Conservation (phyloP, 1,139 yeast species). For the Kurtzmaniella quercitrusa region DNA sequence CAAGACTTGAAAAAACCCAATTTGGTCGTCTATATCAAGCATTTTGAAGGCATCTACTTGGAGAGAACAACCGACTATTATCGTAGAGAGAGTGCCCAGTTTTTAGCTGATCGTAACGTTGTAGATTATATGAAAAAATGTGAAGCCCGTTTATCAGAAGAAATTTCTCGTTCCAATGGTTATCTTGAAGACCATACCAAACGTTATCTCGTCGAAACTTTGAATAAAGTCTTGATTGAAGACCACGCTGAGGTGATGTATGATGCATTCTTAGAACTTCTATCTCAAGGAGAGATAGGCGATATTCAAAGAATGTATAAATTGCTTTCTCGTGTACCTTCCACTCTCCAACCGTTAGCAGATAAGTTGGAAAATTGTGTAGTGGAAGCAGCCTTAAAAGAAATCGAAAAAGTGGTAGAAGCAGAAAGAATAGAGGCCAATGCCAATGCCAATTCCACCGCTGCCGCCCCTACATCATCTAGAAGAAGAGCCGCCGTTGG, state of each 20-base stretch:
- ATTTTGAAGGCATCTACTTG: constrained; percentile 75
- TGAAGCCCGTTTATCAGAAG: constrained; percentile 76
- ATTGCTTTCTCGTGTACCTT: constrained; percentile 69
- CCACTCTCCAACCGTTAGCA: constrained; percentile 75
- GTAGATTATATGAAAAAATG: constrained; percentile 90
- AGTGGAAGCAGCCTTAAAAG: constrained; percentile 65
- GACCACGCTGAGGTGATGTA: constrained; percentile 77
- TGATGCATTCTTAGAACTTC: constrained; percentile 65
- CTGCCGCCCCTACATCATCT: constrained; percentile 13
- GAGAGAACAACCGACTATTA: constrained; percentile 73
- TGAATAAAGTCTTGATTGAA: constrained; percentile 73
- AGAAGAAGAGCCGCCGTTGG: constrained; percentile 11
- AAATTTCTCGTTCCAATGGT: constrained; percentile 69
- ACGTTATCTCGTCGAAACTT: constrained; percentile 66
- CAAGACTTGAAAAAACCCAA: constrained; percentile 85
- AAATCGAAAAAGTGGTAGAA: constrained; percentile 60
- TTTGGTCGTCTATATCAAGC: constrained; percentile 72
- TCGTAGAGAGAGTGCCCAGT: constrained; percentile 61
- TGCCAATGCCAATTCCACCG: constrained; percentile 14
- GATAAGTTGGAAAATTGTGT: constrained; percentile 70
- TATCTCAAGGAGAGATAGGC: constrained; percentile 71
- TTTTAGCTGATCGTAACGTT: constrained; percentile 70
- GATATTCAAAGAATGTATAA: constrained; percentile 79
- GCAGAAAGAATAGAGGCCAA: constrained; percentile 34
- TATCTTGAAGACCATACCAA: constrained; percentile 87